A percentile compares a stretch with the other conserved stretches of the same genome.
phyloP scores from a whole-genome alignment of 2,329 filamentous ascomycete genomes.

The Westerdykella aurantiaca region DNA sequence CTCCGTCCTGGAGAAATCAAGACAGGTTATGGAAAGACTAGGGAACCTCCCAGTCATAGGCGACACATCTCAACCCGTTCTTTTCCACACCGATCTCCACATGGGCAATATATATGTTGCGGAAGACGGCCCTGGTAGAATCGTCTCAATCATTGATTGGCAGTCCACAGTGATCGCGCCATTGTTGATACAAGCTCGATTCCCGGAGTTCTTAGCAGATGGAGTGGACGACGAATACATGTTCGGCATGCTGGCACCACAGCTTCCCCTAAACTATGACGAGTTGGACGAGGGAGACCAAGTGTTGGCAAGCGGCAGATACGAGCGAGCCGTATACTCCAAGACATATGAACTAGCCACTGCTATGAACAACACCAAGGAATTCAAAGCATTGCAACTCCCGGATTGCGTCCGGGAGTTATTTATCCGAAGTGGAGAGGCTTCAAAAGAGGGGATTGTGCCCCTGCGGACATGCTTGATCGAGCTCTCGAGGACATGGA shows the following conservation, averaged over 20 bases:
- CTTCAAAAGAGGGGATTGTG: conserved; percentile 26
- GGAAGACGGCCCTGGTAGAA: conserved; percentile 12
- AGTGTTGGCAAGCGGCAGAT: conserved; percentile 3
- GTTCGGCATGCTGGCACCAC: conserved; percentile 5
- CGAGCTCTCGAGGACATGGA: conserved; percentile 24
- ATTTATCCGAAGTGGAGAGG: conserved; percentile 23
- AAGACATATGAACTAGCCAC: conserved; percentile 30
- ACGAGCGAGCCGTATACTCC: conserved; percentile 6
- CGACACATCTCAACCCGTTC: conserved; percentile 8
- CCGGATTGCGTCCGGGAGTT: conserved; percentile 28
- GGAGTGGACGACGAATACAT: conserved; percentile 10
- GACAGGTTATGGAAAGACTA: conserved; percentile 8
- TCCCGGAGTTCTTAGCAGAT: conserved; percentile 10
- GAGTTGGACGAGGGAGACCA: conserved; percentile 8
- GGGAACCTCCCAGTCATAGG: conserved; percentile 4
- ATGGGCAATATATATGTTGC: conserved; percentile 36
- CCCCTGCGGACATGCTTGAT: conserved; percentile 32
- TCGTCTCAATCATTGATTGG: conserved; percentile 20
- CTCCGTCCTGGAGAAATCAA: conserved; percentile 8
- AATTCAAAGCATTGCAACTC: conserved; percentile 19
- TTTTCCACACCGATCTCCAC: conserved; percentile 36
- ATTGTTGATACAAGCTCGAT: conserved; percentile 14
- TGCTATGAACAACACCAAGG: conserved; percentile 15
- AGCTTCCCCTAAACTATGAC: conserved; percentile 7
- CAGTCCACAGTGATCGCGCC: conserved; percentile 22